Conservation (phyloP, 148 eudicot species). For the Fagopyrum tataricum region DNA sequence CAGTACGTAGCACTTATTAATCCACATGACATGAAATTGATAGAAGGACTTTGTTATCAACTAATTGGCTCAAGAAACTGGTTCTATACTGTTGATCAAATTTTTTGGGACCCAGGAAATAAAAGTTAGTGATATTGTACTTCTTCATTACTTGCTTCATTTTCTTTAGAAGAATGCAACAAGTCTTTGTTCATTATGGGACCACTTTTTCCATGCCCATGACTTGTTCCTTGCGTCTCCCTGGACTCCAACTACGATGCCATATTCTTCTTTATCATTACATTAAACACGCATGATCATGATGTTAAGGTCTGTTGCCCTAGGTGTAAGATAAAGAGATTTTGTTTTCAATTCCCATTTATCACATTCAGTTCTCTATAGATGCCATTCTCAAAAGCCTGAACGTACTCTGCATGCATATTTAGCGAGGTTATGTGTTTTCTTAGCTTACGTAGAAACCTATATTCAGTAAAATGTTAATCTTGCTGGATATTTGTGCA, state of each 20-base stretch:
- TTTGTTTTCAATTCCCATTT: too few species aligned
- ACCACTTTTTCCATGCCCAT: background rate
- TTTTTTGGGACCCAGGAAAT: background rate
- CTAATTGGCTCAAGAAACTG: conserved; percentile 9
- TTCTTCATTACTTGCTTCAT: conserved; percentile 12
- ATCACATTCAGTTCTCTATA: too few species aligned
- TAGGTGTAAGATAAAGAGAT: too few species aligned
- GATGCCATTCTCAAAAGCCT: too few species aligned
- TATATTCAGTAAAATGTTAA: background rate
- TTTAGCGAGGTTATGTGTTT: too few species aligned
- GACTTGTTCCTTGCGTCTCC: conserved; percentile 13
- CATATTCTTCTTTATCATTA: conserved; percentile 12
- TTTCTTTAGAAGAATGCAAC: conserved; percentile 4
- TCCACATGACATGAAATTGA: conserved; percentile 5
- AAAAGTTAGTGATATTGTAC: conserved; percentile 4
- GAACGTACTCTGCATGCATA: too few species aligned
- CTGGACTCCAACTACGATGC: conserved; percentile 9
- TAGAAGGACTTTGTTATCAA: background rate
- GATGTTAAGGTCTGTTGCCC: background rate
- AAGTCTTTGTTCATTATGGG: conserved; percentile 4
- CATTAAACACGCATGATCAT: background rate
- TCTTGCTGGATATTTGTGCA: background rate
- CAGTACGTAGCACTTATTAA: conserved; percentile 6
- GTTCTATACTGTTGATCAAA: background rate
- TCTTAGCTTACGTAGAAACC: too few species aligned